Conservation (phyloP, 345 rosid species). For the Citrus hindsii region DNA sequence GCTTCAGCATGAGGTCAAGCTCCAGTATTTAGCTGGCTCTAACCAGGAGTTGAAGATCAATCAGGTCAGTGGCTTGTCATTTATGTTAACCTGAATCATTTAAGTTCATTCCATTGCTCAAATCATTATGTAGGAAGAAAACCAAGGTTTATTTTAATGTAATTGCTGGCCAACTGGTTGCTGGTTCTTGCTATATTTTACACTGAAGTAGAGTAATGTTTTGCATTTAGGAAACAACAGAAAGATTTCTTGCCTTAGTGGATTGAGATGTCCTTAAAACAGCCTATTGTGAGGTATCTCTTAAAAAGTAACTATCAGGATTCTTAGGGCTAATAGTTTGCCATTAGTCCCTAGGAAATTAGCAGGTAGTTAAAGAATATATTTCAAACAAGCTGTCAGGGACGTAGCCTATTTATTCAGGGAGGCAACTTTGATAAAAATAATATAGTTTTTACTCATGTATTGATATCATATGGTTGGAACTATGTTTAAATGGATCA, state of each 20-base stretch:
- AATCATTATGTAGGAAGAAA: background rate
- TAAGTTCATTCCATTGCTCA: background rate
- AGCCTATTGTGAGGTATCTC: background rate
- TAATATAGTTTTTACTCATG: too few relatives aligned
- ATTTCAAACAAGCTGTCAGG: background rate
- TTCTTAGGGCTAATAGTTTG: background rate
- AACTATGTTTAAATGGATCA: too few relatives aligned
- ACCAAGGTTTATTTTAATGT: background rate
- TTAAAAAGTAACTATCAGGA: background rate
- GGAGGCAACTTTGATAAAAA: too few relatives aligned
- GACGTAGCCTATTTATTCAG: too few relatives aligned
- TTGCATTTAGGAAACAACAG: background rate
- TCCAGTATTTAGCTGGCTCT: slow-evolving; percentile 28
- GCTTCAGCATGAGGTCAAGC: slow-evolving; percentile 30
- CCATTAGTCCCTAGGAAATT: background rate
- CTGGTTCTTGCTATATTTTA: background rate
- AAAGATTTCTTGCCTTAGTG: background rate
- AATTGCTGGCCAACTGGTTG: background rate
- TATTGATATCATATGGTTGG: too few relatives aligned
- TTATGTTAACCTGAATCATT: background rate
- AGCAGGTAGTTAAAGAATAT: background rate
- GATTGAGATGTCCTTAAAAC: background rate
- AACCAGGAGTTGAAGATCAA: slow-evolving; percentile 43
- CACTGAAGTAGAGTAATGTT: background rate
- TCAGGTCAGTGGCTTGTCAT: slow-evolving; percentile 45